phyloP scores from a whole-genome alignment of 225 moss, liverwort and hornwort genomes.

The Rhytidiadelphus loreus region DNA sequence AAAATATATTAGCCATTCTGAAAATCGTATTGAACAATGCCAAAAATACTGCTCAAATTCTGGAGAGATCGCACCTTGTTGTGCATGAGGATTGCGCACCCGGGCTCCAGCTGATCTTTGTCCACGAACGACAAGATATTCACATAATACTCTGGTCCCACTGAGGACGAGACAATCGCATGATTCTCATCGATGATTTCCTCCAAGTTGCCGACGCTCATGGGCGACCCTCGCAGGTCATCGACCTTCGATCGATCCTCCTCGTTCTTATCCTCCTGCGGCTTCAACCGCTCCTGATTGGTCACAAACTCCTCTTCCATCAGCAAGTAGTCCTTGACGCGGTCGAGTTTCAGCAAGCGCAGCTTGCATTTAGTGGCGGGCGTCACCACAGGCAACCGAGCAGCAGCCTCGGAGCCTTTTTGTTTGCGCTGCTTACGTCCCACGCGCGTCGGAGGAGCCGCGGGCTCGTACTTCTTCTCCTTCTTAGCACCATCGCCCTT shows the following conservation, averaged over 20 bases:
- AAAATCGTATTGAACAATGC: neutral
- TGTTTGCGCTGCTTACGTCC: constrained; percentile 96
- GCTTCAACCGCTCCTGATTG: constrained; percentile 91
- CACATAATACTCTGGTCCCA: constrained; percentile 95
- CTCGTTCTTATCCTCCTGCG: constrained; percentile 96
- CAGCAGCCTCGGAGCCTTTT: constrained; percentile 92
- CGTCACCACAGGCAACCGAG: constrained; percentile 83
- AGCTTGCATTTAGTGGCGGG: constrained; percentile 94
- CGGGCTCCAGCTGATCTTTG: constrained; percentile 97
- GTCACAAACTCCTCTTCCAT: constrained; percentile 99
- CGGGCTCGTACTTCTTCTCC: constrained; percentile 99
- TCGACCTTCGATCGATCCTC: constrained; percentile 98
- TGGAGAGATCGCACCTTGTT: constrained; percentile 55
- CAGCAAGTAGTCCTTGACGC: constrained; percentile 87
- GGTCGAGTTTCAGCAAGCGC: constrained; percentile 85
- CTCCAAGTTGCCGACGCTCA: constrained; percentile 96
- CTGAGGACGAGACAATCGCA: constrained; percentile 91
- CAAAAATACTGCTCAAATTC: neutral
- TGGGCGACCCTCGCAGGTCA: constrained; percentile 87
- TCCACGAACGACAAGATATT: constrained; percentile 95
- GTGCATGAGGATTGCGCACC: constrained; percentile 97
- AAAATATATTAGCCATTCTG: neutral
- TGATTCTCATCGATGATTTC: constrained; percentile 99
- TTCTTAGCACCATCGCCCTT: constrained; percentile 84
- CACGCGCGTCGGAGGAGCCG: constrained; percentile 88